These are phyloP conservation scores for Phallus indusiatus DNA, from an alignment of 768 basidiomycete species.

Conservation along the genomic window DNA sequence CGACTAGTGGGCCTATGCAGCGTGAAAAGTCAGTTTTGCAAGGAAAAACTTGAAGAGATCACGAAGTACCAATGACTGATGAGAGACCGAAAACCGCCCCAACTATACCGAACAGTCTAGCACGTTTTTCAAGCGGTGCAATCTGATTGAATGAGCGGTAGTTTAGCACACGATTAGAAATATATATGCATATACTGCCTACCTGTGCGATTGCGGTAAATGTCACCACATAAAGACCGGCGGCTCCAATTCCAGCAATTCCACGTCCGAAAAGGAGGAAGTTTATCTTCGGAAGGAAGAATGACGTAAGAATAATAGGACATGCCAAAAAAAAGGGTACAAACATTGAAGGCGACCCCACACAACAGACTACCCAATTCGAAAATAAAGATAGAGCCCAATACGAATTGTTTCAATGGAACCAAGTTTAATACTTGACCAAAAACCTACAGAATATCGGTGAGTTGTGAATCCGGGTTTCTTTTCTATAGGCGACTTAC, in stretches of 20 bases:
- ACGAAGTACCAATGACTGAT: conserved; percentile 20
- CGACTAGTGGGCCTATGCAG: background rate
- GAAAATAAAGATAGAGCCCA: conserved; percentile 10
- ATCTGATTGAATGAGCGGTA: conserved; percentile 10
- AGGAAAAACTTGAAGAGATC: conserved; percentile 21
- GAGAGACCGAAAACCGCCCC: conserved; percentile 28
- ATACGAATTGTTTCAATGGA: conserved; percentile 23
- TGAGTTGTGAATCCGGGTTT: background rate
- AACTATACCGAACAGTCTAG: conserved; percentile 30
- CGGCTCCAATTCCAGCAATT: conserved; percentile 1
- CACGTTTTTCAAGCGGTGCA: conserved; percentile 21
- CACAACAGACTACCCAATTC: conserved; percentile 14
- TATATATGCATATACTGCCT: background rate
- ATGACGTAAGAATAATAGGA: background rate
- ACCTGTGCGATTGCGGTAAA: conserved; percentile 18
- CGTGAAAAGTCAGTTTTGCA: conserved; percentile 17
- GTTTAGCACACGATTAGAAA: background rate
- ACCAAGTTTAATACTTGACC: conserved; percentile 24
- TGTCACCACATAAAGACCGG: conserved; percentile 17
- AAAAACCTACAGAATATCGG: conserved; percentile 9
- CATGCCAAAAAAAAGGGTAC: background rate
- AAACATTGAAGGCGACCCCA: conserved; percentile 11
- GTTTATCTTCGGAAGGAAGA: background rate
- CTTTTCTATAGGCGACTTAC: background rate
- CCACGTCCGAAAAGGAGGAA: conserved; percentile 12